These are phyloP conservation scores for Pseudevernia furfuracea DNA, from an alignment of 495 filamentous ascomycete genomes.

Conservation along the genomic window DNA sequence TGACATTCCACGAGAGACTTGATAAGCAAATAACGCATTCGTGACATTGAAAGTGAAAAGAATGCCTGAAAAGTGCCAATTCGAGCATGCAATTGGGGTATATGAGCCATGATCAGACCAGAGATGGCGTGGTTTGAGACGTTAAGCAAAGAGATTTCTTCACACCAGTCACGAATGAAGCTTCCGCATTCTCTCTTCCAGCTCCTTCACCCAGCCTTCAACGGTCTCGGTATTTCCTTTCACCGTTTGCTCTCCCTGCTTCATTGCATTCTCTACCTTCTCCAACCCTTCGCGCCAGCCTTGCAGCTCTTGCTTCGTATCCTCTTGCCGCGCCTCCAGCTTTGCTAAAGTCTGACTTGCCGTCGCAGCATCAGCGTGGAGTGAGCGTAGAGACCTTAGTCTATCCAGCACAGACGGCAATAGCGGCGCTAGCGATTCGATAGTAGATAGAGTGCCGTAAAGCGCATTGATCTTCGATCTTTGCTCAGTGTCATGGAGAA, in stretches of 20 bases:
- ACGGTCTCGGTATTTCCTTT: slow-evolving; percentile 70
- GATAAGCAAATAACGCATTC: background rate
- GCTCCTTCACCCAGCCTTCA: slow-evolving; percentile 78
- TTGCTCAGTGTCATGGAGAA: slow-evolving; percentile 46
- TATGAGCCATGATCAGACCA: slow-evolving; percentile 1
- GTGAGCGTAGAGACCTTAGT: slow-evolving; percentile 69
- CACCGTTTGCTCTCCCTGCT: slow-evolving; percentile 59
- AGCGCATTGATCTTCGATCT: slow-evolving; percentile 84
- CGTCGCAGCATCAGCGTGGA: slow-evolving; percentile 82
- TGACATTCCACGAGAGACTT: background rate
- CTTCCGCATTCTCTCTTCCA: slow-evolving; percentile 66
- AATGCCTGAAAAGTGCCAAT: background rate
- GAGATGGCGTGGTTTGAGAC: background rate
- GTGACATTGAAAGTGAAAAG: background rate
- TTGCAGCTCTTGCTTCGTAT: slow-evolving; percentile 75
- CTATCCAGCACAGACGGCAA: slow-evolving; percentile 81
- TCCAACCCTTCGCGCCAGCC: slow-evolving; percentile 78
- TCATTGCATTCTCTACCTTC: slow-evolving; percentile 68
- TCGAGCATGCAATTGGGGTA: slow-evolving; percentile 11
- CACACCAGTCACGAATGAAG: slow-evolving; percentile 25
- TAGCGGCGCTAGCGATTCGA: slow-evolving; percentile 77
- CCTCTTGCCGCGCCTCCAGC: slow-evolving; percentile 70
- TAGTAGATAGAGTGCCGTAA: slow-evolving; percentile 80
- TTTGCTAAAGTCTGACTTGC: slow-evolving; percentile 70
- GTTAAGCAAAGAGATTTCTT: background rate